Base-by-base conservation (phyloP, 2,329 filamentous ascomycete species). In the Amesomyces nigricolor region DNA sequence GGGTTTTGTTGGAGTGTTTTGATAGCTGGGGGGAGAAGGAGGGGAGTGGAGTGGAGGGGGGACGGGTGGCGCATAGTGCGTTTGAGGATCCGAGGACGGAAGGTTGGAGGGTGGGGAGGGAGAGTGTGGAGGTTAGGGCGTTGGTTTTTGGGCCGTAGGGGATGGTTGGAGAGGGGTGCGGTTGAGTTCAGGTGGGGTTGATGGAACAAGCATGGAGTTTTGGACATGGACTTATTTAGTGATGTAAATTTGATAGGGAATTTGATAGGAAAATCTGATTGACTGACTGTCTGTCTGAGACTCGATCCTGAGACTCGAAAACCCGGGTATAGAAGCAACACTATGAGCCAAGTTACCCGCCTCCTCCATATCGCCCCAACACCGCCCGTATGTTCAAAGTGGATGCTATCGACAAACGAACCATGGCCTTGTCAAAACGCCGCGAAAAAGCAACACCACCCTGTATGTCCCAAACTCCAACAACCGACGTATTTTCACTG, bases 101-200 rank as follows among this genome's bases (percentile, higher is more conserved):
- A 2, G 72, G 77, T 16, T 87, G 85, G 45, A 89, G 87, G 4
- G 82, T 84, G 60, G 81, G 80, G 0, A 79, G 91, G 61, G 88
- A 95, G 75, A 95, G 90, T 68, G 95, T 96, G 67, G 91, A 96
- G 71, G 88, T 96, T 14, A 79, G 91, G 63, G 85, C 88, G 37
- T 75, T 96, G 69, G 87, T 96, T 0, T 95, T 96, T 77, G 88
- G 87, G 0, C 75, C 77, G 13, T 80, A 72, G 9, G 7, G 8
- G 8, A 35, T 35, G 32, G 32, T 35, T 4, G 30, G 7, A 32
- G 6, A 32, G 32, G 9, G 9, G 32, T 1, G 32, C 11, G 32
- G 32, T 35, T 35, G 32, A 7, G 8, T 35, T 35, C 22, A 26
- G 5, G 22, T 19, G 22, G 22, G 22, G 22, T 2, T 5, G 22